Conservation (phyloP, 768 basidiomycete genomes). For the Leccinum imitatum region DNA sequence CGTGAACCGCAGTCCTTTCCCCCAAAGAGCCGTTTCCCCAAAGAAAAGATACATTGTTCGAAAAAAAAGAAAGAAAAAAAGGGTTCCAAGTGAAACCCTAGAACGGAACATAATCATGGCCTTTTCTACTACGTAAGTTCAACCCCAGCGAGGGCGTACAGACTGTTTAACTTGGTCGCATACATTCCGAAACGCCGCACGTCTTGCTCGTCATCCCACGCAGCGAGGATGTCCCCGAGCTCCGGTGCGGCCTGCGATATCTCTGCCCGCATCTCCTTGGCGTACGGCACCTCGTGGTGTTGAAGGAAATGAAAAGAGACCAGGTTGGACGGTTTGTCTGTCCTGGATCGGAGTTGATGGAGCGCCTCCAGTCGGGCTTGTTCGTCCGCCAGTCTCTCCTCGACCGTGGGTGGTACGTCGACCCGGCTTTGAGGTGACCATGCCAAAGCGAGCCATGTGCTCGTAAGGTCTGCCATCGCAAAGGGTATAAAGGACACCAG, state of each 20-base stretch:
- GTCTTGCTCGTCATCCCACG: slow-evolving; percentile 32
- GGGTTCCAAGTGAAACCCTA: not conserved
- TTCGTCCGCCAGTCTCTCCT: slow-evolving; percentile 40
- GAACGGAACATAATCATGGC: not conserved
- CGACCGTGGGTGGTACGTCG: slow-evolving; percentile 34
- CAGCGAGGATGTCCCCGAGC: slow-evolving; percentile 19
- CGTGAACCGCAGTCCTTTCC: not conserved
- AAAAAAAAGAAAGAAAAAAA: not conserved
- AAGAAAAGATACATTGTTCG: not conserved
- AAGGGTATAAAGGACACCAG: slow-evolving; percentile 48
- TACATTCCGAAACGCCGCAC: slow-evolving; percentile 27
- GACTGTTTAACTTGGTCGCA: slow-evolving; percentile 27
- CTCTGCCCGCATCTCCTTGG: slow-evolving; percentile 16
- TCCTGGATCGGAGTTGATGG: slow-evolving; percentile 17
- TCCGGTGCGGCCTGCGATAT: slow-evolving; percentile 11
- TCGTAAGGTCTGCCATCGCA: slow-evolving; percentile 46
- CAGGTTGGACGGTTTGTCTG: slow-evolving; percentile 27
- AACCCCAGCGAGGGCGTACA: slow-evolving; percentile 20
- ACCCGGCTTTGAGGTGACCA: slow-evolving; percentile 33
- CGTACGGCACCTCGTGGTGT: slow-evolving; percentile 24
- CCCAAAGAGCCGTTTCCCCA: not conserved
- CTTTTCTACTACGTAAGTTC: not conserved
- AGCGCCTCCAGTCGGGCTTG: slow-evolving; percentile 32
- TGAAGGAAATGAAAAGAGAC: slow-evolving; percentile 28
- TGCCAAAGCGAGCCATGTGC: slow-evolving; percentile 47